Evolutionary conservation across 2,329 filamentous ascomycete species (phyloP).

Genomic region (Fusarium odoratissimum): DNA sequence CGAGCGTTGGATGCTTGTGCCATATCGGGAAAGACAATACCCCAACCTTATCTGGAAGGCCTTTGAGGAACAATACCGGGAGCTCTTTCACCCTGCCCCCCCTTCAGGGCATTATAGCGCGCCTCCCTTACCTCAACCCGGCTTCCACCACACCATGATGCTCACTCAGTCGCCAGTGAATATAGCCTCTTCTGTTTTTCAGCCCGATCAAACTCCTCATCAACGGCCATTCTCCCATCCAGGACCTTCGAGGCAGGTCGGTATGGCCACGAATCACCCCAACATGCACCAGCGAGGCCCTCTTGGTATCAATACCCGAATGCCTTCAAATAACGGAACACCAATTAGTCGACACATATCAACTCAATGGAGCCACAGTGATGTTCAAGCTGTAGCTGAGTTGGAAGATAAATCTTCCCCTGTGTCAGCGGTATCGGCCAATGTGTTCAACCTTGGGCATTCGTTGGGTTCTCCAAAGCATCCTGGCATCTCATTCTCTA

Average conservation of each 20-base stretch:
- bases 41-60: neutral
- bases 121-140: neutral
- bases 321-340: neutral
- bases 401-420: neutral
- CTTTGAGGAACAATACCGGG: neutral
- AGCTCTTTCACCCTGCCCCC: neutral
- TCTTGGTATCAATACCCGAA: neutral
- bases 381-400: neutral
- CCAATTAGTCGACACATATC: neutral
- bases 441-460: neutral
- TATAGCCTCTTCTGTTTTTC: neutral
- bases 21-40: neutral
- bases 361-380: neutral
- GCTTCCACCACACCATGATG: neutral
- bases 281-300: neutral
- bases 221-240: neutral
- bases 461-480: neutral
- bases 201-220: neutral
- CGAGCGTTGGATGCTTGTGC: constrained; percentile 10
- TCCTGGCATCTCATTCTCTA: neutral
- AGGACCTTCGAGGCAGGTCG: neutral
- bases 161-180: neutral
- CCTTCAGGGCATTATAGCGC: rapidly evolving
- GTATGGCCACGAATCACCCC: neutral
- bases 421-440: neutral